Evolutionary conservation across 305 asterid species (phyloP).

Genomic region (Solanum chacoense): DNA sequence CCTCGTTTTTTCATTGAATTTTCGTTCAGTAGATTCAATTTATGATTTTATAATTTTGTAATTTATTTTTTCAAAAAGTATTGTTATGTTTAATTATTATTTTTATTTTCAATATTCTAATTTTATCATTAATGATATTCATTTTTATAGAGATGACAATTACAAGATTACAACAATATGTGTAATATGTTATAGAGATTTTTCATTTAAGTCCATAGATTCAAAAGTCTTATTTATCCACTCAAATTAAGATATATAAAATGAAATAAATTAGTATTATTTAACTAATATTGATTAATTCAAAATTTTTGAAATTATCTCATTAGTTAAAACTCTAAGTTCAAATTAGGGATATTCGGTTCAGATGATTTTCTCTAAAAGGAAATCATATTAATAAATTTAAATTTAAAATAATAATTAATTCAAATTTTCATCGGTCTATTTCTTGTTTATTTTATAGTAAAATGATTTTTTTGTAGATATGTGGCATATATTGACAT

Average conservation of each 20-base stretch:
- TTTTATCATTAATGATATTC: not conserved
- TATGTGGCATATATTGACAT: not conserved
- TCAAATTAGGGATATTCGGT: not conserved
- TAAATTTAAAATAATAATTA: not conserved
- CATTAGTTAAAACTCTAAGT: not conserved
- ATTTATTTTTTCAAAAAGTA: not conserved
- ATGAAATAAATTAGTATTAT: not conserved
- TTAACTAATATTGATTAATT: not conserved
- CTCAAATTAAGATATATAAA: not conserved
- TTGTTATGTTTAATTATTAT: not conserved
- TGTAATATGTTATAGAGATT: not conserved
- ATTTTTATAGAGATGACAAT: not conserved
- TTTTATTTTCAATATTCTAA: not conserved
- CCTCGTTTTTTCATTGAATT: too few species aligned
- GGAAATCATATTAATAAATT: not conserved
- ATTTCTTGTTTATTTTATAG: not conserved
- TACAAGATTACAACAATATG: not conserved
- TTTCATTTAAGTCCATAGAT: not conserved
- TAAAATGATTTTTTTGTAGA: not conserved
- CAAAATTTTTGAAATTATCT: not conserved
- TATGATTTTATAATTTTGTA: too few species aligned
- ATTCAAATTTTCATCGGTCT: not conserved
- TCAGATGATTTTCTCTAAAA: not conserved
- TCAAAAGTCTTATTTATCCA: not conserved
- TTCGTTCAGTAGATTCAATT: too few species aligned